A percentile compares a stretch with the other conserved stretches of the same genome.
These are phyloP conservation scores for Mucor circinelloides DNA, from an alignment of 371 early-diverging fungal genomes.

Conservation along the genomic window DNA sequence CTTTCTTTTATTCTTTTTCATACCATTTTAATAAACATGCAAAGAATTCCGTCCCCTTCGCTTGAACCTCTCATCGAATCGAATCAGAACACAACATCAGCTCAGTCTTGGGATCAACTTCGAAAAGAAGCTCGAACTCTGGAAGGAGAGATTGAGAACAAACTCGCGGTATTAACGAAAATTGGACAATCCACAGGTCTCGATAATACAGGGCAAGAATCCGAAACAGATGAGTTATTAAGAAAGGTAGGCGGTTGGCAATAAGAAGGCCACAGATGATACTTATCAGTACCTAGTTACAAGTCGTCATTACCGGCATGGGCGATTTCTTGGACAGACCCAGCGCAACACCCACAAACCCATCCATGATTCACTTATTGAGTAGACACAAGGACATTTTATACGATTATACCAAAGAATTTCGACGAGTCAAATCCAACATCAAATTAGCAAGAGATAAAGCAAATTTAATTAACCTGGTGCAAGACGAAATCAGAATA, in stretches of 20 bases:
- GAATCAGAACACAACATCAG: neutral
- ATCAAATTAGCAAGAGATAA: conserved; percentile 63
- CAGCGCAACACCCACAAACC: conserved; percentile 55
- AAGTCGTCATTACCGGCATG: conserved; percentile 56
- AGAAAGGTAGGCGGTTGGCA: conserved; percentile 54
- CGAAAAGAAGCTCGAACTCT: conserved; percentile 69
- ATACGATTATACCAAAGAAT: conserved; percentile 72
- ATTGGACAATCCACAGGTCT: conserved; percentile 33
- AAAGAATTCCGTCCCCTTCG: conserved; percentile 12
- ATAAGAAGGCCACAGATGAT: no score
- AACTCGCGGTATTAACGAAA: conserved; percentile 52
- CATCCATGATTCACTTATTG: conserved; percentile 71
- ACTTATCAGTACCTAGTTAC: conserved; percentile 59
- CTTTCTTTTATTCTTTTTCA: neutral
- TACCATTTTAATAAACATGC: neutral
- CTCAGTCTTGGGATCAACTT: conserved; percentile 62
- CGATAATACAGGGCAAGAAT: conserved; percentile 49
- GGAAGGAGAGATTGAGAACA: conserved; percentile 68
- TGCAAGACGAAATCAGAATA: conserved; percentile 58
- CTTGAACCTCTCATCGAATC: conserved; percentile 6
- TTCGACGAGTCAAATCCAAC: conserved; percentile 60
- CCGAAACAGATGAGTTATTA: conserved; percentile 61
- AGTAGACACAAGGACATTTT: conserved; percentile 74
- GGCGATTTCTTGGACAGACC: conserved; percentile 57
- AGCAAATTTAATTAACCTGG: conserved; percentile 62